Conservation (phyloP, 139 green algal genomes). For the Coelastrella sp. region DNA sequence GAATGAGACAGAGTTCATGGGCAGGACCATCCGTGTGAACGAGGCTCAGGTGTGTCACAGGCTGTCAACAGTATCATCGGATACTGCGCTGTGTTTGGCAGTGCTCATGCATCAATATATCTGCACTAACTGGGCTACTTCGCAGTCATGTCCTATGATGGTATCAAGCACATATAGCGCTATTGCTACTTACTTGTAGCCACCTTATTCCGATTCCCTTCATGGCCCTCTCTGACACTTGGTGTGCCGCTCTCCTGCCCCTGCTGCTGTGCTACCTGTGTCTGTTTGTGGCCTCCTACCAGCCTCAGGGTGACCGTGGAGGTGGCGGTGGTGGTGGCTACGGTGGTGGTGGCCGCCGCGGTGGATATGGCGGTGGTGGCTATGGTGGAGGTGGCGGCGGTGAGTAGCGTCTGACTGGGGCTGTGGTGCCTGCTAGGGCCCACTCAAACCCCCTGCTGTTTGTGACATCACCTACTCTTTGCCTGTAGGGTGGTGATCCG, state of each 20-base stretch:
- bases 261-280: not conserved
- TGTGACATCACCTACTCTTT: too few species aligned
- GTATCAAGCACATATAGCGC: too few species aligned
- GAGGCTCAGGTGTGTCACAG: constrained; percentile 3
- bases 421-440: not conserved
- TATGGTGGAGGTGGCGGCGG: not conserved
- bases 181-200: too few species aligned
- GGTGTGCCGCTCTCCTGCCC: too few species aligned
- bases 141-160: too few species aligned
- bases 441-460: too few species aligned
- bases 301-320: not conserved
- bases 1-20: constrained; percentile 47
- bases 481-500: too few species aligned
- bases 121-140: not conserved
- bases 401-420: not conserved
- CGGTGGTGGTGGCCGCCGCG: not conserved
- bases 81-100: not conserved
- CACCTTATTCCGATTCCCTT: too few species aligned
- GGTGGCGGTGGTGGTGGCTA: constrained; percentile 3
- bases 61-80: not conserved
- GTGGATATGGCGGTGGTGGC: constrained; percentile 2
- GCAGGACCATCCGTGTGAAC: constrained; percentile 49
- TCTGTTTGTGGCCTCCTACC: too few species aligned
- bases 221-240: too few species aligned
- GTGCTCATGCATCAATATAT: not conserved